Base-by-base conservation (phyloP, 2,329 filamentous ascomycete species). In the Aspergillus proliferans region DNA sequence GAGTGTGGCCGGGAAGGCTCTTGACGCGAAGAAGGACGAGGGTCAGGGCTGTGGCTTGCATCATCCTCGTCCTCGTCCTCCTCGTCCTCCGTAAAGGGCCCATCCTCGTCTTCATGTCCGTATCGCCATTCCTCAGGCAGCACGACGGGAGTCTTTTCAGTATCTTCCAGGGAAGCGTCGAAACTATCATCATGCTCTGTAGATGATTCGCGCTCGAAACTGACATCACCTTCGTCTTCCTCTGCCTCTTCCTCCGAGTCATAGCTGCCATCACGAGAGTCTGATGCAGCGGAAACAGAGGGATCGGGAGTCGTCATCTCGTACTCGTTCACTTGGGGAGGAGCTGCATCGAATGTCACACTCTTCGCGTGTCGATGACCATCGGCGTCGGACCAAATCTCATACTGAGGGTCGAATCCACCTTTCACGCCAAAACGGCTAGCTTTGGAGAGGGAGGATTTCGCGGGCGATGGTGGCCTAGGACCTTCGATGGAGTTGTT, bases 101-200 rank as follows among this genome's bases (percentile, higher is more conserved):
- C 38, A 58, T 89, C 82, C 34, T 87, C 84, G 33, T 80, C 76
- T 10, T 73, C 67, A 51, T 78, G 72, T 4, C 74, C 73, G 56
- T 82, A 87, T 54, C 87, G 84, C 93, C 93, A 98, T 66, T 96
- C 90, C 61, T 97, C 93, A 0, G 93, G 93, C 19, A 94, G 82
- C n/a, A 98, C 92, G 9, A 98, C 93, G 0, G 93, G 93, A 1
- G 93, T 97, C 76, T 97, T 97, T 63, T 95, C 89, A 4, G 89
- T 92, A 63, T 97, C 92, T 70, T 97, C 92, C 1, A 97, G 79
- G 6, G 90, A 95, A 12, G 88, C 92, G 69, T 97, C 92, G 59
- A 97, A 97, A 72, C 92, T 96, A 64, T 96, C 92, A 39, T 92
- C 88, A 40, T 80, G 79, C 47, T 82, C 78, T 24, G 81, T 73